Conservation (phyloP, 805 yeast genomes). For the Ogataea naganishii region DNA sequence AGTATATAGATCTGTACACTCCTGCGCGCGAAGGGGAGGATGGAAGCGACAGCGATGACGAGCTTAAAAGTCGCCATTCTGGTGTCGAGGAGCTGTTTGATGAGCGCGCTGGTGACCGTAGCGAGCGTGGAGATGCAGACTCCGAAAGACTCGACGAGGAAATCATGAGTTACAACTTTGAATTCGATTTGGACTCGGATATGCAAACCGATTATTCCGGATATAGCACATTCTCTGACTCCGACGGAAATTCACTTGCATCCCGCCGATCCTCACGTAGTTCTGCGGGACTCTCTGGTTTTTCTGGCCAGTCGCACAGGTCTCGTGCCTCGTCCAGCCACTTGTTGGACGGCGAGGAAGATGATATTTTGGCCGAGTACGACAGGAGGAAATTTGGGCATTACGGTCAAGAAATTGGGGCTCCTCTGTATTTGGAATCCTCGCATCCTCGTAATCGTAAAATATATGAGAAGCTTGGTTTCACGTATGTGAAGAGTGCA, state of each 20-base stretch:
- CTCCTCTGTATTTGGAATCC: conserved; percentile 43
- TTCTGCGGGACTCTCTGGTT: neutral
- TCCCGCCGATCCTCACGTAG: conserved; percentile 18
- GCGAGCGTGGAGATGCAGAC: conserved; percentile 4
- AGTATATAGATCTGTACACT: conserved; percentile 28
- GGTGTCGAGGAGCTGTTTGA: neutral
- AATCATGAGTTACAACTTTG: conserved; percentile 24
- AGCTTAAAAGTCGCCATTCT: conserved; percentile 7
- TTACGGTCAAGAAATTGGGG: conserved; percentile 21
- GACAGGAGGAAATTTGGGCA: conserved; percentile 11
- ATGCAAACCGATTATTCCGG: conserved; percentile 26
- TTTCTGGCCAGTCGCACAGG: neutral
- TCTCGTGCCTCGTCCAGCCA: conserved; percentile 2
- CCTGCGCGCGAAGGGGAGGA: conserved; percentile 6
- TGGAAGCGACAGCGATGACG: conserved; percentile 11
- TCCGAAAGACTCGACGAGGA: conserved; percentile 19
- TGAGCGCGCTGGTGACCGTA: conserved; percentile 3
- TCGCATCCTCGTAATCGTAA: conserved; percentile 45
- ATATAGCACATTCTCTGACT: conserved; percentile 20
- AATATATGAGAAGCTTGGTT: conserved; percentile 48
- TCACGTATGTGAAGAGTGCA: conserved; percentile 28
- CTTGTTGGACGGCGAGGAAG: conserved; percentile 19
- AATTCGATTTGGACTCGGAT: conserved; percentile 24
- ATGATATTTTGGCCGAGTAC: conserved; percentile 24
- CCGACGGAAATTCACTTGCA: conserved; percentile 24